Evolutionary conservation across 345 rosid species (phyloP).

Genomic region (Crucihimalaya himalaica): DNA sequence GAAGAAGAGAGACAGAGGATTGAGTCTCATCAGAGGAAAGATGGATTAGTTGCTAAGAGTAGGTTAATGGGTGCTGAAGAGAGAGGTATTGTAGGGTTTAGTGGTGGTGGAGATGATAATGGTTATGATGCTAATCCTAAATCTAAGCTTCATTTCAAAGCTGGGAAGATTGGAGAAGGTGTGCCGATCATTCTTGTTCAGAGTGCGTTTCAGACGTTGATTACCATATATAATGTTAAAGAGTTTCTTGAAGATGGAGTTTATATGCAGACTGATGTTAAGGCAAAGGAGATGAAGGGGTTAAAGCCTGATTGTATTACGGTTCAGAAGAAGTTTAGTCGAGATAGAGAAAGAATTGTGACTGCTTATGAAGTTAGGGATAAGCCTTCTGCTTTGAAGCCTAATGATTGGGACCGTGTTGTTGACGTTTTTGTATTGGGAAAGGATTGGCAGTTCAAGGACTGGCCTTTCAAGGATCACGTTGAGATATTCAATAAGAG

Average conservation of each 20-base stretch:
- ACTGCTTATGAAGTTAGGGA: constrained; percentile 96
- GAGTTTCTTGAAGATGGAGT: constrained; percentile 94
- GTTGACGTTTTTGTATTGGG: constrained; percentile 92
- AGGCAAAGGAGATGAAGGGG: constrained; percentile 89
- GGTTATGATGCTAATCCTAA: constrained; percentile 59
- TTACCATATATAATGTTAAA: constrained; percentile 89
- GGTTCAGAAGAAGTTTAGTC: constrained; percentile 95
- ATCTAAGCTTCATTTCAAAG: constrained; percentile 69
- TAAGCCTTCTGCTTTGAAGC: constrained; percentile 76
- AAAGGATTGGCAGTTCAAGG: constrained; percentile 99
- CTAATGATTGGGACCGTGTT: constrained; percentile 92
- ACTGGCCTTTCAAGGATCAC: constrained; percentile 97
- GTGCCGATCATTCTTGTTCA: constrained; percentile 93
- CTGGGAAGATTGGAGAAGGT: constrained; percentile 87
- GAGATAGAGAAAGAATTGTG: constrained; percentile 82
- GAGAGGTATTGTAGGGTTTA: constrained; percentile 65
- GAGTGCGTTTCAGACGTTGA: constrained; percentile 89
- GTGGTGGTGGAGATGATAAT: constrained; percentile 63
- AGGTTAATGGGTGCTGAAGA: constrained; percentile 86
- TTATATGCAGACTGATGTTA: constrained; percentile 79
- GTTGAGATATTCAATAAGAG: constrained; percentile 92
- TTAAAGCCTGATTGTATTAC: constrained; percentile 85
- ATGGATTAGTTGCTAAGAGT: constrained; percentile 89
- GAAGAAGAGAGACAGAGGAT: constrained; percentile 89
- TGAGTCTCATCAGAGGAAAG: constrained; percentile 94